Base-by-base conservation (phyloP, 2,329 filamentous ascomycete species). In the Fusarium dimerum region DNA sequence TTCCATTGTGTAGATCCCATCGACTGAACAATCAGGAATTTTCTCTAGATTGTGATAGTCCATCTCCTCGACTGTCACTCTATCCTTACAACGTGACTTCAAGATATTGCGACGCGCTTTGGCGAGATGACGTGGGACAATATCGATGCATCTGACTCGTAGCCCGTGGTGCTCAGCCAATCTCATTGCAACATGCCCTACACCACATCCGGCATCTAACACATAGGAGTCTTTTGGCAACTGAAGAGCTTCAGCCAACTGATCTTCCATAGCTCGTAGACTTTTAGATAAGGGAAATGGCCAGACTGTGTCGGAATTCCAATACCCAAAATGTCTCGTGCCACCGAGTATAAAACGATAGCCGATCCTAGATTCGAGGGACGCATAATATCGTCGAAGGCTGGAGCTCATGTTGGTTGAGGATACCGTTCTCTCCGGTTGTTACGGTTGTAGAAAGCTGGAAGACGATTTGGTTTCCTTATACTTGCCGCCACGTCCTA, bases 1-100 rank as follows among this genome's bases (percentile, higher is more conserved):
- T 64, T 83, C 79, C 74, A 82, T 79, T 0, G 79, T 82, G 62
- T 82, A 83, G 34, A 78, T 65, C 6, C 78, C 79, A 48, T 83
- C 78, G 44, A 79, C 74, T 0, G 70, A 76, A 1, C 59, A 61
- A 29, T 68, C 59, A 1, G 59, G 51, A 18, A 81, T 65, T 11
- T 52, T 48, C 2, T 76, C 71, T 2, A 83, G 70, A 54, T 81
- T 68, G 59, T 83, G 79, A 58, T 82, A 83, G 56, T 83, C 78
- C 62, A 72, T 75, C 50, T 68, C 69, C 2, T 57, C 62, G 12
- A 76, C 73, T 1, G 63, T 61, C 12, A 82, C 60, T 6, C 69
- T 68, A 9, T 69, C 51, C 0, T 67, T 57, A 4, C 78, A 60
- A 1, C 66, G 64, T 1, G 63, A 60, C 7, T 57, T 60, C 41